These are phyloP conservation scores for Citrullus amarus DNA, from an alignment of 306 rosid species.

Conservation along the genomic window DNA sequence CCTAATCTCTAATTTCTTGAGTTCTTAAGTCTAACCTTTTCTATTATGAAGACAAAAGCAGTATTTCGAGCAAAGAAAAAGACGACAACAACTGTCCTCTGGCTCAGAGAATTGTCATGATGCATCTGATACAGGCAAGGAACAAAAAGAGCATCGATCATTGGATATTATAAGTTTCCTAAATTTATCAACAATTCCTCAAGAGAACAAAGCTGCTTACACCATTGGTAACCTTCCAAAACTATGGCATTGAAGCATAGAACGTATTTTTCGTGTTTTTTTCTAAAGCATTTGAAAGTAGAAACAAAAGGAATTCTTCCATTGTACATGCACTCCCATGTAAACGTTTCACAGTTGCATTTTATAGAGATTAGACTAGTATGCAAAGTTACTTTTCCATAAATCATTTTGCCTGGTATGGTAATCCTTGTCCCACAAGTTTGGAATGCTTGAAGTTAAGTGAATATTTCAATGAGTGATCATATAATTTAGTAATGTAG, in stretches of 20 bases:
- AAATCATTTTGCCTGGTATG: background rate
- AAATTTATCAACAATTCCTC: conserved; percentile 46
- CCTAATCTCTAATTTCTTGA: background rate
- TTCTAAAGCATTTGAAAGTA: background rate
- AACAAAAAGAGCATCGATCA: conserved; percentile 46
- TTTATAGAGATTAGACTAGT: background rate
- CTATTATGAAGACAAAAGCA: conserved; percentile 68
- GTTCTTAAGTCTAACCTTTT: background rate
- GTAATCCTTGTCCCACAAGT: background rate
- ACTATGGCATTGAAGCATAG: background rate
- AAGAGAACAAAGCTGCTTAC: conserved; percentile 23
- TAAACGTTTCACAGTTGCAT: background rate
- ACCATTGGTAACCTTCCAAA: conserved; percentile 27
- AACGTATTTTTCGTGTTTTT: background rate
- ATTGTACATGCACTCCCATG: background rate
- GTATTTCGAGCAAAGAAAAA: conserved; percentile 82
- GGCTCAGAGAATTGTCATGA: conserved; percentile 31
- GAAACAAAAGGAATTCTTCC: background rate
- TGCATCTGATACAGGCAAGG: conserved; percentile 20
- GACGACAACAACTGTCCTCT: conserved; percentile 41
- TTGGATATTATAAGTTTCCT: conserved; percentile 71
- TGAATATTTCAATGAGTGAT: background rate
- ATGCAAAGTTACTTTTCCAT: background rate
- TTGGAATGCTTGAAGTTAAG: background rate
- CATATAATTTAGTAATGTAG: background rate